These are phyloP conservation scores for Ramichloridium luteum DNA, from an alignment of 2,329 filamentous ascomycete species.

Conservation along the genomic window DNA sequence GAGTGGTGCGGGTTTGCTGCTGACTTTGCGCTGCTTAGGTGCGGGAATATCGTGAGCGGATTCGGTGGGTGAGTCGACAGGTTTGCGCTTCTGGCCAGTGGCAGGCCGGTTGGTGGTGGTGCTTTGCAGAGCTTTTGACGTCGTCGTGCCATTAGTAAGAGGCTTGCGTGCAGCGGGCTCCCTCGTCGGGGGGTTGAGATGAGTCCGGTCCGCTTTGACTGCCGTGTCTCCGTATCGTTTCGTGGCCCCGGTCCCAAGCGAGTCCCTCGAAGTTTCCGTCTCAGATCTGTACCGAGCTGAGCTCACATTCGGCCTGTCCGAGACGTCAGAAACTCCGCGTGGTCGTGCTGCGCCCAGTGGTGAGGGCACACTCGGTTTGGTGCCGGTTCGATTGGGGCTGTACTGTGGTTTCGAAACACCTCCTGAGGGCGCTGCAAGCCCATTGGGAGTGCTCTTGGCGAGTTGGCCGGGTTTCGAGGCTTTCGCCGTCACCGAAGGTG, in stretches of 20 bases:
- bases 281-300: too few species aligned
- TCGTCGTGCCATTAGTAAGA: slow-evolving; percentile 29
- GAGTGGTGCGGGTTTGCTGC: slow-evolving; percentile 15
- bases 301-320: slow-evolving; percentile 18
- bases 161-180: slow-evolving; percentile 10
- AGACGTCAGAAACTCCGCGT: slow-evolving; percentile 46
- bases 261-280: too few species aligned
- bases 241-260: too few species aligned
- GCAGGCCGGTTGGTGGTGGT: slow-evolving; percentile 18
- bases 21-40: slow-evolving; percentile 24
- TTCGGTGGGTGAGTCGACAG: slow-evolving; percentile 25
- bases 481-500: slow-evolving; percentile 11
- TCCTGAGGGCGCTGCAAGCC: slow-evolving; percentile 15
- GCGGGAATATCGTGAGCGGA: slow-evolving; percentile 5
- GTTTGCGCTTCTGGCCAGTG: slow-evolving; percentile 34
- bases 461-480: slow-evolving; percentile 9
- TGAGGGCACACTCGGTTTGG: slow-evolving; percentile 49
- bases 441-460: slow-evolving; percentile 19
- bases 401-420: slow-evolving; percentile 25
- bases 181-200: too few species aligned
- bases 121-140: slow-evolving; percentile 8
- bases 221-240: too few species aligned
- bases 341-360: slow-evolving; percentile 50
- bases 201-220: too few species aligned
- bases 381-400: slow-evolving; percentile 31